Evolutionary conservation across 2,329 filamentous ascomycete genomes (phyloP).

Genomic region (Cercospora citrullina): DNA sequence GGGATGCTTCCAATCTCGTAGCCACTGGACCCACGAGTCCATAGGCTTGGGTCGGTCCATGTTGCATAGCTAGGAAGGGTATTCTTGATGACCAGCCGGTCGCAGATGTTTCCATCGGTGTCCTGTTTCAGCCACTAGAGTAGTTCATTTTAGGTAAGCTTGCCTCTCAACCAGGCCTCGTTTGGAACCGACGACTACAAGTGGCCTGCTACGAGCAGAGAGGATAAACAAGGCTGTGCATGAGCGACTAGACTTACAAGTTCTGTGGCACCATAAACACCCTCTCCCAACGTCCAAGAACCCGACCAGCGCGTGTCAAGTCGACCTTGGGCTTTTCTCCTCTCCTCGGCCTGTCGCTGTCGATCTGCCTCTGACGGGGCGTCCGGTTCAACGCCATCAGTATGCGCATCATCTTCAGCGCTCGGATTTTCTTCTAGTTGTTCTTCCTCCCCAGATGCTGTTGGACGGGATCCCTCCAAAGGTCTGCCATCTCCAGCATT

Average conservation of each 20-base stretch:
- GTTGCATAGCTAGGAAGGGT: neutral
- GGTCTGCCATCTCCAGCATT: too few species aligned
- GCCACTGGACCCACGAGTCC: neutral
- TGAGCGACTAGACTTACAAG: neutral
- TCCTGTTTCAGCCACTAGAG: slow-evolving; percentile 13
- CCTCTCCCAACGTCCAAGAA: neutral
- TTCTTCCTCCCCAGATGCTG: neutral
- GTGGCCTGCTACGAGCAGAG: neutral
- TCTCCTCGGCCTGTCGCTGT: neutral
- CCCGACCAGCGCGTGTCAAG: slow-evolving; percentile 1
- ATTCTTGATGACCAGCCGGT: slow-evolving; percentile 12
- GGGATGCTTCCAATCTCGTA: neutral
- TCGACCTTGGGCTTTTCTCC: neutral
- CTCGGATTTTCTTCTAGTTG: neutral
- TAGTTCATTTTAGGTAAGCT: neutral
- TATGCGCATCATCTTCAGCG: neutral
- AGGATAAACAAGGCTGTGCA: neutral
- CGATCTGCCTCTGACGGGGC: neutral
- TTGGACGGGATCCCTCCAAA: neutral
- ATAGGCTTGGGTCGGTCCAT: neutral
- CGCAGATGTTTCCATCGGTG: slow-evolving; percentile 1
- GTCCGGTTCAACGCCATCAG: neutral
- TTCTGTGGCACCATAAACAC: neutral
- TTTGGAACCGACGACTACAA: neutral
- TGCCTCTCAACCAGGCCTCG: neutral